A percentile compares a stretch with the other conserved stretches of the same genome.
Evolutionary conservation across 345 rosid genomes (phyloP).

Genomic region (Heritiera littoralis): DNA sequence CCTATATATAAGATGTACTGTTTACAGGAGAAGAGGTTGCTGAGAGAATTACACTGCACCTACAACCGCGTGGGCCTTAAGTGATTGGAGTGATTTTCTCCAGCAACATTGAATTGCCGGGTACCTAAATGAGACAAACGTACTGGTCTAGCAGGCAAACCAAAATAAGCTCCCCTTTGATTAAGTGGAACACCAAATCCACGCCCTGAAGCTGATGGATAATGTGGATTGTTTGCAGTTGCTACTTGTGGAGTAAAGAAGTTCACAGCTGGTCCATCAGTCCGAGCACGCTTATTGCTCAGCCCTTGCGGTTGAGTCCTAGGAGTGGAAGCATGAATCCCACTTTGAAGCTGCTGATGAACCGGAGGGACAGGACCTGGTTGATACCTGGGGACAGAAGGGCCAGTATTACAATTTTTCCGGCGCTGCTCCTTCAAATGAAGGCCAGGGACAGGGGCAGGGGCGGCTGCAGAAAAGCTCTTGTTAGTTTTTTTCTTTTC

Average conservation of each 20-base stretch:
- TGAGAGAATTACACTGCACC: neutral
- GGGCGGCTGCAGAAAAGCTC: neutral
- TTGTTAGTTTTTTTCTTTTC: conserved; percentile 12
- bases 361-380: neutral
- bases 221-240: neutral
- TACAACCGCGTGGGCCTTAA: neutral
- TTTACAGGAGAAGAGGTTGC: neutral
- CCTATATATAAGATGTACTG: neutral
- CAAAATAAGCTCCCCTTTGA: neutral
- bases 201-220: neutral
- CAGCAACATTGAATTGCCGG: neutral
- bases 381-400: neutral
- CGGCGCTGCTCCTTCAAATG: neutral
- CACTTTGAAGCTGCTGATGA: neutral
- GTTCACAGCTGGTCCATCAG: neutral
- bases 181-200: neutral
- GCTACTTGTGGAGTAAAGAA: conserved; percentile 2
- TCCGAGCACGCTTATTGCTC: conserved; percentile 29
- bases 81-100: neutral
- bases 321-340: neutral
- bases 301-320: neutral
- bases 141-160: neutral
- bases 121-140: neutral
- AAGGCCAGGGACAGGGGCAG: neutral
- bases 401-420: neutral